A percentile compares a stretch with the other conserved stretches of the same genome.
Evolutionary conservation across 2,329 filamentous ascomycete species (phyloP).

Genomic region (Botrytis pseudocinerea): DNA sequence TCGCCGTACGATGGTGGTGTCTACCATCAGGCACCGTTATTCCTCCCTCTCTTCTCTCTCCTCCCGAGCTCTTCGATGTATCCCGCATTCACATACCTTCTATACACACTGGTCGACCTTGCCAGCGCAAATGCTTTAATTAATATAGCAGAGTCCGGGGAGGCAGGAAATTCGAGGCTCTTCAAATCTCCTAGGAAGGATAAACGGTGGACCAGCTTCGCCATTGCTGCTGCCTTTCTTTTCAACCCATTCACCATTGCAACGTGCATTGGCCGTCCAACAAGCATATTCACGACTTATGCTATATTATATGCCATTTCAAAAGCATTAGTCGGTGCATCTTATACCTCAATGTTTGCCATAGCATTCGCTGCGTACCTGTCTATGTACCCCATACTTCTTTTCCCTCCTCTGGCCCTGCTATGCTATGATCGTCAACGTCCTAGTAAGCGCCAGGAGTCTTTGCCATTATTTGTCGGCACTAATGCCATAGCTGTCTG

Average conservation of each 20-base stretch:
- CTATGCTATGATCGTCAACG: slow-evolving; percentile 70
- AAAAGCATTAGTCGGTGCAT: slow-evolving; percentile 73
- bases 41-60: slow-evolving; percentile 88
- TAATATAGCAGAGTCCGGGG: slow-evolving; percentile 77
- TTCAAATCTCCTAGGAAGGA: slow-evolving; percentile 78
- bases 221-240: slow-evolving; percentile 83
- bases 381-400: slow-evolving; percentile 85
- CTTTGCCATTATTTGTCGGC: slow-evolving; percentile 52
- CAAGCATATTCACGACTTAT: slow-evolving; percentile 83
- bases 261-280: slow-evolving; percentile 86
- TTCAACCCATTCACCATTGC: slow-evolving; percentile 94
- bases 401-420: slow-evolving; percentile 79
- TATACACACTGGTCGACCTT: slow-evolving; percentile 81
- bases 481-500: slow-evolving; percentile 55
- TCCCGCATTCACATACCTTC: slow-evolving; percentile 72
- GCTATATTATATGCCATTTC: slow-evolving; percentile 83
- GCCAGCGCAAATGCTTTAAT: slow-evolving; percentile 78
- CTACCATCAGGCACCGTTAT: slow-evolving; percentile 78
- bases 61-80: slow-evolving; percentile 68
- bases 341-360: slow-evolving; percentile 76
- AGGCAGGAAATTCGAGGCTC: slow-evolving; percentile 69
- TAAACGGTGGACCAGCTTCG: slow-evolving; percentile 71
- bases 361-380: slow-evolving; percentile 86
- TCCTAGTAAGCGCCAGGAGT: slow-evolving; percentile 40
- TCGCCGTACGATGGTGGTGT: slow-evolving; percentile 95